These are phyloP conservation scores for Elongisporangium senticosum DNA, from an alignment of 352 stramenopile genomes.

Conservation along the genomic window DNA sequence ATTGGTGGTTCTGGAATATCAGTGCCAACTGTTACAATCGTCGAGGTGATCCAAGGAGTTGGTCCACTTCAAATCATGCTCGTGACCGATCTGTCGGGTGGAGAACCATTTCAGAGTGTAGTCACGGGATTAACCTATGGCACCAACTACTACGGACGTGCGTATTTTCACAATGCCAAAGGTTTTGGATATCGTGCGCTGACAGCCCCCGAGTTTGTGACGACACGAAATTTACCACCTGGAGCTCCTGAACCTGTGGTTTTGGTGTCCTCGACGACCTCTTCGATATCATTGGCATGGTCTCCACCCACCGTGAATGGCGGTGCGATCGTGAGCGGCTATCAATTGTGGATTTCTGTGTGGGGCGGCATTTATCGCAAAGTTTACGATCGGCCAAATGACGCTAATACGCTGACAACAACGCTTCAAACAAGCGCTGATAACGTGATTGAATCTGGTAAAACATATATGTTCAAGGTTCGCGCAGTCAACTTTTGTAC, in stretches of 20 bases:
- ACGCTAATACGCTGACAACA: constrained; percentile 53
- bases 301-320: constrained; percentile 86
- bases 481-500: constrained; percentile 94
- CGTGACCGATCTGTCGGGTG: constrained; percentile 72
- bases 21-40: constrained; percentile 37
- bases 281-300: constrained; percentile 92
- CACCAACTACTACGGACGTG: constrained; percentile 87
- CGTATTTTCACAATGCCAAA: constrained; percentile 86
- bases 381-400: constrained; percentile 92
- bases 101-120: constrained; percentile 57
- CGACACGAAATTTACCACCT: constrained; percentile 86
- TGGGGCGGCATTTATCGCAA: constrained; percentile 88
- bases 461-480: constrained; percentile 92
- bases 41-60: constrained; percentile 51
- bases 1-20: constrained; percentile 29
- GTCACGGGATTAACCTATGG: constrained; percentile 78
- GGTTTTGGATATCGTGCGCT: constrained; percentile 74
- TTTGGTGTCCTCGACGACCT: constrained; percentile 84
- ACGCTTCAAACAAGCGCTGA: constrained; percentile 76
- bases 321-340: constrained; percentile 90
- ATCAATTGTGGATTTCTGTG: constrained; percentile 95
- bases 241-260: constrained; percentile 80
- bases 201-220: constrained; percentile 69
- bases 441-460: constrained; percentile 87
- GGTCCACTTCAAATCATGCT: constrained; percentile 36